Evolutionary conservation across 495 filamentous ascomycete genomes (phyloP).

Genomic region (Bryoglossum gracile): DNA sequence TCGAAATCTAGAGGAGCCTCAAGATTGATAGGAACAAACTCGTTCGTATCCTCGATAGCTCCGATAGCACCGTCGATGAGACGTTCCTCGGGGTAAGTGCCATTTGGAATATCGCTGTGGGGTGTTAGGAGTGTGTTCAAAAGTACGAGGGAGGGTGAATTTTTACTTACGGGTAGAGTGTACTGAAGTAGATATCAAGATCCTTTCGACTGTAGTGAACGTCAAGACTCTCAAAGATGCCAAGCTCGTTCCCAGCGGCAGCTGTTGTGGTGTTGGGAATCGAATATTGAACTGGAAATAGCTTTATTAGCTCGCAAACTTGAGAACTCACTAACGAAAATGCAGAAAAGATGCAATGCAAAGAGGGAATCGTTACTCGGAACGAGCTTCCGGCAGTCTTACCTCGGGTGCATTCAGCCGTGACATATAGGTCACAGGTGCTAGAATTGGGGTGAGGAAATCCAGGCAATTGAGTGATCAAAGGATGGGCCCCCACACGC

Average conservation of each 20-base stretch:
- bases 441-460: slow-evolving; percentile 18
- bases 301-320: too few relatives aligned
- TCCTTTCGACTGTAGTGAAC: slow-evolving; percentile 24
- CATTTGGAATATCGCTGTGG: slow-evolving; percentile 15
- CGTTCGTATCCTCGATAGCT: slow-evolving; percentile 14
- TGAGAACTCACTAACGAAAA: too few relatives aligned
- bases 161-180: slow-evolving; percentile 17
- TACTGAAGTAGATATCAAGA: slow-evolving; percentile 22
- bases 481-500: neutral
- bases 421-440: slow-evolving; percentile 16
- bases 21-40: slow-evolving; percentile 12
- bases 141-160: neutral
- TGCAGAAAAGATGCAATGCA: neutral
- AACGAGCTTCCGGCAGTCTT: too few relatives aligned
- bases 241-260: slow-evolving; percentile 36
- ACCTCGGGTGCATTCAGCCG: slow-evolving; percentile 18
- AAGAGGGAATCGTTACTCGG: too few relatives aligned
- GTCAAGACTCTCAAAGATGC: slow-evolving; percentile 36
- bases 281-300: too few relatives aligned
- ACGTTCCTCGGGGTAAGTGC: slow-evolving; percentile 19
- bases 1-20: slow-evolving; percentile 22
- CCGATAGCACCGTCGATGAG: slow-evolving; percentile 21
- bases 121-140: neutral
- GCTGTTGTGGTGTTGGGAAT: slow-evolving; percentile 32
- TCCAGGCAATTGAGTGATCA: slow-evolving; percentile 19